Evolutionary conservation across 805 yeast genomes (phyloP), one percentile per base, ranked within the genome.

Genomic region (Pichia ethanolica): DNA sequence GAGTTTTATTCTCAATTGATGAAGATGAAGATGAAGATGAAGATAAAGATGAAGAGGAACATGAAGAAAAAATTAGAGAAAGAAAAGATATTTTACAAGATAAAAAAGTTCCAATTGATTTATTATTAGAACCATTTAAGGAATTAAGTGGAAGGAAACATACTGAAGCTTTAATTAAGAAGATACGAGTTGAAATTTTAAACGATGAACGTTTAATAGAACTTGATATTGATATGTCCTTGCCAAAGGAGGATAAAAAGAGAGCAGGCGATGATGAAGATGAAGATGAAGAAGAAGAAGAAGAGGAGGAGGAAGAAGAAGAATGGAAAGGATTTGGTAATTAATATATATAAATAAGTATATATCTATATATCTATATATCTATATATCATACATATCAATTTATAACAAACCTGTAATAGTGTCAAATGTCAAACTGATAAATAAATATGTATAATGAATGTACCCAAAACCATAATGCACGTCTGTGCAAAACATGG

Each of bases 101-200:
- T 14, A 59, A 60, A 14, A 46, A 50, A 1, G 69, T 79, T 1
- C 93, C 95, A 12, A 56, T 88, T 13, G 63, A 62, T 1, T 61
- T 62, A 35, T 68, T 89, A 41, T 62, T 90, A 13, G 65, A 66
- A n/a, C 88, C 95, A 5, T 82, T 89, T 57, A 67, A 67, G 34
- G 71, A 66, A 2, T 69, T 89, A 47, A 69, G 71, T 28, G 67
- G 71, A 33, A 65, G 71, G n/a, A 72, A 76, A 4, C 65, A 70
- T 35, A 72, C 78, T 61, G 86, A 84, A 68, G 79, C 85, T 3
- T 67, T 89, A 52, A 78, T 87, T 64, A 69, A 72, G 44, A 83
- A 80, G 58, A 81, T 83, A 50, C 72, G 71, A 55, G 81, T 78
- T 36, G 93, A 87, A 35, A 73, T 91, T 0, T 68, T 86, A 38